These are phyloP conservation scores for Arabidopsis lyrata DNA, from an alignment of 441 rosid species.

Conservation along the genomic window DNA sequence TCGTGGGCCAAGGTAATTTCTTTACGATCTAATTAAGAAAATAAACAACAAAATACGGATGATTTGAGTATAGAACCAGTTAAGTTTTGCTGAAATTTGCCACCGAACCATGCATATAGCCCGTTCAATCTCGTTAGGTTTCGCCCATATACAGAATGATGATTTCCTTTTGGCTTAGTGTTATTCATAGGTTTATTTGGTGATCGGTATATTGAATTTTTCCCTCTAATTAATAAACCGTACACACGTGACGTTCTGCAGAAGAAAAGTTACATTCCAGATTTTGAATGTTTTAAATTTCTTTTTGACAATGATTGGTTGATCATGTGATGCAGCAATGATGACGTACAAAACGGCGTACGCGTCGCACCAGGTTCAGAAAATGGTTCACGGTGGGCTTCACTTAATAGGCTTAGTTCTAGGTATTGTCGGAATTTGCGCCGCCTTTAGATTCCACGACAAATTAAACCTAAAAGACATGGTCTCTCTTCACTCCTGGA, in stretches of 20 bases:
- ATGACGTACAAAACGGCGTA: conserved; percentile 76
- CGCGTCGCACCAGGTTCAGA: conserved; percentile 50
- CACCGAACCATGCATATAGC: neutral
- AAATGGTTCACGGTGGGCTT: conserved; percentile 61
- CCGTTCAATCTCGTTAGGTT: neutral
- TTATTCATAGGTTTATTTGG: neutral
- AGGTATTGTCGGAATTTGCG: conserved; percentile 75
- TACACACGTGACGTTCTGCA: conserved; percentile 1
- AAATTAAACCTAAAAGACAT: conserved; percentile 51
- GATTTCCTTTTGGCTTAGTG: neutral
- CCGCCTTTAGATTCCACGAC: conserved; percentile 81
- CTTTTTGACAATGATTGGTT: neutral
- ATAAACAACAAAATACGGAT: neutral
- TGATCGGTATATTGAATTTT: neutral
- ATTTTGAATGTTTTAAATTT: neutral
- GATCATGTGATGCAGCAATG: conserved; percentile 59
- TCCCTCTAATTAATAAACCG: conserved; percentile 2
- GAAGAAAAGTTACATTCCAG: neutral
- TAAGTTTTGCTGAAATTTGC: neutral
- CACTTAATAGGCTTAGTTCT: conserved; percentile 62
- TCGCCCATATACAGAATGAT: neutral
- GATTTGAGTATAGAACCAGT: neutral
- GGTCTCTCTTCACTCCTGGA: conserved; percentile 85
- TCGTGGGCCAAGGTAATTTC: conserved; percentile 79
- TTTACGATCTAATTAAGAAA: neutral